Base-by-base conservation (phyloP, 108 stramenopile genomes). In the Cyclotella sp. region DNA sequence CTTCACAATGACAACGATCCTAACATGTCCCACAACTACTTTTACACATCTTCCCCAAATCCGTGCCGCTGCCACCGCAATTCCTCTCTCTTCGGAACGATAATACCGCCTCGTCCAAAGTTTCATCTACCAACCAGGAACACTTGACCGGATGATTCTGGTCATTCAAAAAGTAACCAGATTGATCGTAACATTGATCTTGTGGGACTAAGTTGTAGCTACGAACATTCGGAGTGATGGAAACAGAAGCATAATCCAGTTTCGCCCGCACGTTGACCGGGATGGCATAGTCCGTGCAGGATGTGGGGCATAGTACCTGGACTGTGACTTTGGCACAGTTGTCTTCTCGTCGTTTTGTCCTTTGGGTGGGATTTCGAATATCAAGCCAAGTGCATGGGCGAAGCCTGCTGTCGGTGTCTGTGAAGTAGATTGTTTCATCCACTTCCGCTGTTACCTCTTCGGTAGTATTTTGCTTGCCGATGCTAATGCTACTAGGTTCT, bases 21-120 rank as follows among this genome's bases (percentile, higher is more conserved):
- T 65, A 47, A 70, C 80, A 81, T 22, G 43, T 70, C 27, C 80
- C 80, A 64, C 80, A 81, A 27, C 73, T 75, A 26, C 39, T 27
- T 63, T 57, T 70, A 53, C 80, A 81, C 80, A 81, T 81, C 47
- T 18, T 63, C 12, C 80, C 80, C 62, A 75, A 65, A 42, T 81
- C 80, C 39, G 80, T 81, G 18, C 30, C 66, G 15, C 27, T 70
- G 29, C 29, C 40, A 39, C 80, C 73, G 46, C 80, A 81, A 65
- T 81, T 81, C 21, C 62, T 52, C 10, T 74, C 68, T 65, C 58
- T 52, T 44, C 80, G 55, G 16, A 22, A 58, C 24, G 19, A 10
- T 45, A 34, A 3, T 18, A 75, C 80, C 21, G 66, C 68, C 22
- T 24, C 59, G 10, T 73, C 68, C 47, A 66, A 63, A 49, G 27